Conservation (phyloP, 768 basidiomycete species). For the Neoboletus subvelutipes region DNA sequence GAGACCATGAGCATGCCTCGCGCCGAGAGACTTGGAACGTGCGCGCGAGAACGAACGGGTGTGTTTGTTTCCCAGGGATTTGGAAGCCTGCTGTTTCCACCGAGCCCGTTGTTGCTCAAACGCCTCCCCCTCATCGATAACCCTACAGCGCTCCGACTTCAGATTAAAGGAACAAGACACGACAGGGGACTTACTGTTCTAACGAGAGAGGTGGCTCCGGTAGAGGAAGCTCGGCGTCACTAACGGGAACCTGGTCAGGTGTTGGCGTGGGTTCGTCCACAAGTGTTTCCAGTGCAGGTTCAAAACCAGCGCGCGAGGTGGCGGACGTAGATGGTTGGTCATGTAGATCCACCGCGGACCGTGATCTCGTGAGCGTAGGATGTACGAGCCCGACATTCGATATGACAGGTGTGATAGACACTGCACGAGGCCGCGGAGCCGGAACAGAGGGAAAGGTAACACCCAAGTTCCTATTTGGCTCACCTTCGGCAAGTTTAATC, state of each 20-base stretch:
- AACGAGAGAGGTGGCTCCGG: constrained; percentile 63
- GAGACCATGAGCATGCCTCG: constrained; percentile 20
- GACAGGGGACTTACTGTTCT: constrained; percentile 33
- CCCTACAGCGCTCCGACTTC: constrained; percentile 39
- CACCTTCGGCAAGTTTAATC: constrained; percentile 38
- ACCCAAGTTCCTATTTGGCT: neutral
- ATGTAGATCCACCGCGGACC: constrained; percentile 22
- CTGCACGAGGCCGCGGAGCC: constrained; percentile 22
- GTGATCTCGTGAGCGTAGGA: constrained; percentile 18
- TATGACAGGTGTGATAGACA: constrained; percentile 10
- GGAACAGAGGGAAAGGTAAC: constrained; percentile 10
- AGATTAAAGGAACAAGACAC: neutral
- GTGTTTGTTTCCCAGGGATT: constrained; percentile 64
- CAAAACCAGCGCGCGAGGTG: constrained; percentile 4
- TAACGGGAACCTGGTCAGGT: neutral
- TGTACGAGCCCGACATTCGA: neutral
- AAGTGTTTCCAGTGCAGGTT: constrained; percentile 21
- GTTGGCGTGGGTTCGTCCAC: constrained; percentile 12
- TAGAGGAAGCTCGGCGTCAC: constrained; percentile 52
- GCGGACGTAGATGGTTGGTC: constrained; percentile 8
- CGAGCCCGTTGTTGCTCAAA: constrained; percentile 61
- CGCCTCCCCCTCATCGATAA: constrained; percentile 60
- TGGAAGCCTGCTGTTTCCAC: constrained; percentile 64
- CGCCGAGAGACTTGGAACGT: constrained; percentile 38
- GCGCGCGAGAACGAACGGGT: constrained; percentile 62